Percentiles rank a stretch among this genome's conserved stretches.
phyloP scores from a whole-genome alignment of 192 early-diverging fungal genomes.

The Coemansia sp. region DNA sequence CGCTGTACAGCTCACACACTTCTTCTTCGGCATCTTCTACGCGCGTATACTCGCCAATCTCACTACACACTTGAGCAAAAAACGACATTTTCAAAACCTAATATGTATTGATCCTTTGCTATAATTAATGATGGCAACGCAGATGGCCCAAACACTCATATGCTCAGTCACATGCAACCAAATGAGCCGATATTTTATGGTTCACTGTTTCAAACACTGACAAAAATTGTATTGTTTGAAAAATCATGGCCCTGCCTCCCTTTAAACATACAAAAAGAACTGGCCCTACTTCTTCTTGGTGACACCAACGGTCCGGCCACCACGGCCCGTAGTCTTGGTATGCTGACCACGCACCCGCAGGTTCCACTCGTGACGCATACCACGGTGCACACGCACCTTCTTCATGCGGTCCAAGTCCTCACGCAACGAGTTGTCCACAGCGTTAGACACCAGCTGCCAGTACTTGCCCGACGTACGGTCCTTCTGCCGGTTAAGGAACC shows the following conservation, averaged over 20 bases:
- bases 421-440: slow-evolving; percentile 93
- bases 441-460: slow-evolving; percentile 93
- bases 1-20: slow-evolving; percentile 49
- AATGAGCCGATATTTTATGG: no score
- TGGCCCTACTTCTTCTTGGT: slow-evolving; percentile 93
- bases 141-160: no score
- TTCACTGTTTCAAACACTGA: no score
- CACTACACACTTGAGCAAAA: slow-evolving; percentile 12
- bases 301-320: slow-evolving; percentile 94
- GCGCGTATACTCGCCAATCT: slow-evolving; percentile 1
- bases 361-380: slow-evolving; percentile 98
- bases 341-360: slow-evolving; percentile 99
- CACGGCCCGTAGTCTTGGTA: slow-evolving; percentile 99
- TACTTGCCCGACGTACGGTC: slow-evolving; percentile 94
- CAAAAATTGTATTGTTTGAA: no score
- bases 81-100: neutral
- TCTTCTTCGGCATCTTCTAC: slow-evolving; percentile 42
- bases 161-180: no score
- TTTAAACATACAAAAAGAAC: slow-evolving; percentile 11
- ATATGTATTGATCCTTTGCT: no score
- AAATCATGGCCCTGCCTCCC: no score
- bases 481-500: slow-evolving; percentile 99
- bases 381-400: slow-evolving; percentile 99
- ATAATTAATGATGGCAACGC: no score
- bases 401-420: slow-evolving; percentile 98